These are phyloP conservation scores for Fraxinus nigra DNA, from an alignment of 305 asterid genomes.

Conservation along the genomic window DNA sequence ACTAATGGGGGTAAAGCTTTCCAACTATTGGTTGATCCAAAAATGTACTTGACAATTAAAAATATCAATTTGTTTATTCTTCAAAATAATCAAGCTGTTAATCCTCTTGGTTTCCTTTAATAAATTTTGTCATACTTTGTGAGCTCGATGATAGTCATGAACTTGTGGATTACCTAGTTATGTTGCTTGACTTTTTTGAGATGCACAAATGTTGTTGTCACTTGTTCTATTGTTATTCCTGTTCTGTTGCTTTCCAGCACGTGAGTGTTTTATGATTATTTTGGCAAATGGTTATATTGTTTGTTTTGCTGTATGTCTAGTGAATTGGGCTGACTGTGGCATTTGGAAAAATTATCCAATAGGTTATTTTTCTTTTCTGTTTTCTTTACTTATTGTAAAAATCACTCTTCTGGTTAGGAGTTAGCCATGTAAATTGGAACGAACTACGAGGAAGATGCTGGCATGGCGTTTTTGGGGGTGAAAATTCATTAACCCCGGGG, in stretches of 20 bases:
- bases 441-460: slow-evolving; percentile 39
- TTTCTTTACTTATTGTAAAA: slow-evolving; percentile 25
- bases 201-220: neutral
- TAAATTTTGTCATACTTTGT: neutral
- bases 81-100: slow-evolving; percentile 1
- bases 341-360: neutral
- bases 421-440: slow-evolving; percentile 38
- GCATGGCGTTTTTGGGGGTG: slow-evolving; percentile 52
- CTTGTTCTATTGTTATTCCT: neutral
- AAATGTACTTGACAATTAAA: neutral
- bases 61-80: neutral
- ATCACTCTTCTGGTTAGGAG: slow-evolving; percentile 43
- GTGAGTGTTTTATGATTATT: neutral
- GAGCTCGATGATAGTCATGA: neutral
- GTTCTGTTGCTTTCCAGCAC: neutral
- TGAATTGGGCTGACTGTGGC: neutral
- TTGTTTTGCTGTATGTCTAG: slow-evolving; percentile 8
- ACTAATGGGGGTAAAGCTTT: neutral
- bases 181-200: neutral
- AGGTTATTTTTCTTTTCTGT: neutral
- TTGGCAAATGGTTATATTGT: neutral
- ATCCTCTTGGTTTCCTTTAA: slow-evolving; percentile 2
- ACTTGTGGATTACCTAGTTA: neutral
- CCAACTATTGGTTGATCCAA: slow-evolving; percentile 11
- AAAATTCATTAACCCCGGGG: slow-evolving; percentile 45